These are phyloP conservation scores for Trichosanthes truncata DNA, from an alignment of 306 rosid species.

Conservation along the genomic window DNA sequence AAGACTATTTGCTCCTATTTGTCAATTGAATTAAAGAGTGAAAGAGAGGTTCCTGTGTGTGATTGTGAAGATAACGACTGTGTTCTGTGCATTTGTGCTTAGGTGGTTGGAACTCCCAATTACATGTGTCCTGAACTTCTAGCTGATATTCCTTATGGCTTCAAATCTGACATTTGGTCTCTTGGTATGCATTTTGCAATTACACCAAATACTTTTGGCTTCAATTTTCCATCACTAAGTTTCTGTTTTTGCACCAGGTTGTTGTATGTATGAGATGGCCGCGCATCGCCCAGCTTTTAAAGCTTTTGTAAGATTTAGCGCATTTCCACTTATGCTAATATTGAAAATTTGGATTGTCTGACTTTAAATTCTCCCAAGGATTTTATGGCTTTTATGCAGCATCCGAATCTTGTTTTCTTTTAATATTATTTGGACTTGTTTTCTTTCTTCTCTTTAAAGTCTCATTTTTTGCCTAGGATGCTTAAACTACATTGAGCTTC, in stretches of 20 bases:
- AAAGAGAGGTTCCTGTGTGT: neutral
- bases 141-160: constrained; percentile 98
- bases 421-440: neutral
- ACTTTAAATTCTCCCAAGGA: neutral
- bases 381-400: neutral
- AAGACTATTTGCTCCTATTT: neutral
- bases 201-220: neutral
- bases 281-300: constrained; percentile 98
- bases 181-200: constrained; percentile 49
- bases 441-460: neutral
- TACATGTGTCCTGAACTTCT: constrained; percentile 99
- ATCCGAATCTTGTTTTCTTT: neutral
- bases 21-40: neutral
- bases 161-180: constrained; percentile 99
- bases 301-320: constrained; percentile 78
- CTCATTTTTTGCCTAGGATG: neutral
- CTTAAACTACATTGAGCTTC: neutral
- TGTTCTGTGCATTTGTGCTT: constrained; percentile 9
- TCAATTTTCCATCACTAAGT: constrained; percentile 22
- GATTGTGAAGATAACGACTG: neutral
- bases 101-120: constrained; percentile 99
- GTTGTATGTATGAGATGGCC: constrained; percentile 98
- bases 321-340: neutral
- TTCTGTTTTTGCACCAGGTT: constrained; percentile 46
- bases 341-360: no score